Base-by-base conservation (phyloP, 441 rosid species). In the Pelargonium fulgidum region DNA sequence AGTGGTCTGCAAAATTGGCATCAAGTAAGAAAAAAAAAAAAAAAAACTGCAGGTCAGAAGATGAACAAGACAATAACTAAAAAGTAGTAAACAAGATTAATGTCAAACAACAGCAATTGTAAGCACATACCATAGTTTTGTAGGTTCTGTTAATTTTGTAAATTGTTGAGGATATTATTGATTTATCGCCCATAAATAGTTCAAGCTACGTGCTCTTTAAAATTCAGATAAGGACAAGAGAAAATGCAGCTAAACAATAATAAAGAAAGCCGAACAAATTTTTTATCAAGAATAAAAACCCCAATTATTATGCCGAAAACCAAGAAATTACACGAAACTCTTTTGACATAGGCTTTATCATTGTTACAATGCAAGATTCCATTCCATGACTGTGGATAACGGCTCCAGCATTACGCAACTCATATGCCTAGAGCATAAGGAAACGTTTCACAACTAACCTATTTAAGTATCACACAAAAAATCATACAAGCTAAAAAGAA, bases 341-440 rank as follows among this genome's bases (percentile, higher is more conserved):
- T 74, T 82, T 94, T 69, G 92, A 82, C 50, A 73, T 80, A 17
- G 98, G 99, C 70, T 90, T 84, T 61, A 94, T 73, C 96, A 94
- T 94, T 9, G 99, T 94, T 64, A 83, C 98, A 58, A 94, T 86
- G 76, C 98, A 92, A 68, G 96, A 94, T 78, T 94, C 96, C 66
- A 94, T 84, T 68, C 99, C 98, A 77, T 92, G 99, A 77, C 98
- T 90, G 79, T 94, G 99, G 83, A 92, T 91, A 76, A 90, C 97
- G 74, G 98, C 91, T 72, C 99, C 98, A 62, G 99, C 96, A 86
- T 92, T 78, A 68, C 89, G 85, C 89, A 83, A 85, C 52, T 89
- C 86, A 73, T 89, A 90, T 64, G 93, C 93, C 98, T 93, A 78
- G 24, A 62, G 66, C 73, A n/a, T 14, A 5, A 20, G n/a, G 39